A percentile compares a stretch with the other conserved stretches of the same genome.
Evolutionary conservation across 2,329 filamentous ascomycete genomes (phyloP).

Genomic region (Ceratocystis eucalypticola): DNA sequence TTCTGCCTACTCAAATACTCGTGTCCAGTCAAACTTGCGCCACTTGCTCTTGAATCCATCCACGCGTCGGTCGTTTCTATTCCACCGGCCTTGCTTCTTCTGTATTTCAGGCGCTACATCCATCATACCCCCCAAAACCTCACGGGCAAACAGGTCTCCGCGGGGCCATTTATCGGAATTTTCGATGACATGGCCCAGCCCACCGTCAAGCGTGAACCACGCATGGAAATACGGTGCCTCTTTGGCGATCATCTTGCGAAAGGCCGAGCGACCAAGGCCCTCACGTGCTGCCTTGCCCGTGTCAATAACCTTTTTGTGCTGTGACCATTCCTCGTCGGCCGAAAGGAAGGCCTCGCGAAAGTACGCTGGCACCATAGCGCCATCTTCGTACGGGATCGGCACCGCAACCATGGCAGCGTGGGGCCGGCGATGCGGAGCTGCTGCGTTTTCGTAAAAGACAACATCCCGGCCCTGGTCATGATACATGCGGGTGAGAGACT

Average conservation of each 20-base stretch:
- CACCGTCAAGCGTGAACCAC: slow-evolving; percentile 88
- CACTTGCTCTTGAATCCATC: slow-evolving; percentile 73
- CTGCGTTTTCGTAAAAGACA: slow-evolving; percentile 95
- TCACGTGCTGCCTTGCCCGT: slow-evolving; percentile 52
- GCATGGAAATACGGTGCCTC: slow-evolving; percentile 98
- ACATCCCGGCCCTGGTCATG: slow-evolving; percentile 85
- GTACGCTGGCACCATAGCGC: slow-evolving; percentile 82
- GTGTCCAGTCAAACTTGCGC: slow-evolving; percentile 84
- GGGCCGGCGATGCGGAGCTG: slow-evolving; percentile 57
- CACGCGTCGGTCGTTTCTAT: slow-evolving; percentile 51
- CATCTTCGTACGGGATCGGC: slow-evolving; percentile 81
- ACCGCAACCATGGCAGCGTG: slow-evolving; percentile 80
- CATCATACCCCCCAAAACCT: slow-evolving; percentile 84
- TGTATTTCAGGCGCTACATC: slow-evolving; percentile 69
- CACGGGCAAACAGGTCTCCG: slow-evolving; percentile 83
- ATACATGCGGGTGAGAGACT: slow-evolving; percentile 84
- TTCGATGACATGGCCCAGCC: slow-evolving; percentile 84
- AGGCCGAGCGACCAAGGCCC: slow-evolving; percentile 66
- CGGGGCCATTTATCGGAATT: slow-evolving; percentile 72
- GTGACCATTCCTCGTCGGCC: slow-evolving; percentile 84
- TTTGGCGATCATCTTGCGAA: slow-evolving; percentile 69
- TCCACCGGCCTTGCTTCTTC: slow-evolving; percentile 83
- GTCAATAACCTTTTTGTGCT: slow-evolving; percentile 90
- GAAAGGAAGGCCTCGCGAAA: slow-evolving; percentile 88
- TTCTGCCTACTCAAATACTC: slow-evolving; percentile 36